Conservation (phyloP, 108 stramenopile species). For the Pseudonitzschia multiseries region DNA sequence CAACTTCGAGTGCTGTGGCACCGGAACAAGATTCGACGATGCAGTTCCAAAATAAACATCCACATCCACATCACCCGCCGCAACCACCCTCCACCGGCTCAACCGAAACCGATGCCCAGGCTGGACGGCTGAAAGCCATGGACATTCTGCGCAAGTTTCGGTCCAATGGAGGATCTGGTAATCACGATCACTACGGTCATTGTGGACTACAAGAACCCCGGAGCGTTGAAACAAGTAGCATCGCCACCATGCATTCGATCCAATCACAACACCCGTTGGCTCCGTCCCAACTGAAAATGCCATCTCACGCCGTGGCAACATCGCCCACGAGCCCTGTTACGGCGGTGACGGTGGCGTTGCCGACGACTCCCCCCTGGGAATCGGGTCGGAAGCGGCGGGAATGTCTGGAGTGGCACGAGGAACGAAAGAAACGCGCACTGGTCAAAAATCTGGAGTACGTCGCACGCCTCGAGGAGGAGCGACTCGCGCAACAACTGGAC, state of each 20-base stretch:
- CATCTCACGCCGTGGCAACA: neutral
- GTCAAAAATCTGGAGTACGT: conserved; percentile 78
- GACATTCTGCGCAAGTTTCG: conserved; percentile 29
- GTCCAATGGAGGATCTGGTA: neutral
- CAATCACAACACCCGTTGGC: too few relatives aligned
- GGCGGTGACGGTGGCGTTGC: too few relatives aligned
- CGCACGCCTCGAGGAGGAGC: conserved; percentile 48
- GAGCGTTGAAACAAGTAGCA: neutral
- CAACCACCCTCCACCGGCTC: neutral
- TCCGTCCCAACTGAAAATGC: neutral
- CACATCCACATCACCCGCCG: neutral
- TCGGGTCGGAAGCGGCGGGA: conserved; percentile 14
- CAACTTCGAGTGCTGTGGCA: neutral
- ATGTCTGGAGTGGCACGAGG: conserved; percentile 43
- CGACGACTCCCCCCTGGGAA: conserved; percentile 21
- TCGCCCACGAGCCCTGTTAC: neutral
- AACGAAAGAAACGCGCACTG: conserved; percentile 40
- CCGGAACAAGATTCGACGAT: neutral
- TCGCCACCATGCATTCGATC: too few relatives aligned
- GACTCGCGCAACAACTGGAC: conserved; percentile 45
- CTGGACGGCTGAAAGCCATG: conserved; percentile 19
- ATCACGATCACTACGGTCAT: neutral
- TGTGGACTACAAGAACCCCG: neutral
- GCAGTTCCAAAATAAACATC: too few relatives aligned
- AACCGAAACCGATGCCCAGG: conserved; percentile 13